Percentiles rank a stretch among this genome's conserved stretches.
Evolutionary conservation across 371 early-diverging fungal genomes (phyloP).

Genomic region (Scutellospora calospora): DNA sequence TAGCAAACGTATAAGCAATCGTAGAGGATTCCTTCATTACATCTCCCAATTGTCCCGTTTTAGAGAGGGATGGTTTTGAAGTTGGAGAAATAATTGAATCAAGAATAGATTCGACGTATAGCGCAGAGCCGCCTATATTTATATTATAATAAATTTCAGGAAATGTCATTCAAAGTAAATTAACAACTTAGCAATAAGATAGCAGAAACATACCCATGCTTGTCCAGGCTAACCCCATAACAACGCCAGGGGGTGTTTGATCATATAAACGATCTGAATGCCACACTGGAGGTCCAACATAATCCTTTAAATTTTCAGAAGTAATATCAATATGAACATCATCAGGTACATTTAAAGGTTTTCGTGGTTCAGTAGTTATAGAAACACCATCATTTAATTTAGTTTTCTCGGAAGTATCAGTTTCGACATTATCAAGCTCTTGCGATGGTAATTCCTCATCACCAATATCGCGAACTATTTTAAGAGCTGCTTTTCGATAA

Average conservation of each 20-base stretch:
- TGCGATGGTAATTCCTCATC: conserved; percentile 54
- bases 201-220: conserved; percentile 73
- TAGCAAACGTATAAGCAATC: conserved; percentile 95
- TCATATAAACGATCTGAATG: conserved; percentile 92
- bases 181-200: not conserved
- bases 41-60: conserved; percentile 96
- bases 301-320: conserved; percentile 82
- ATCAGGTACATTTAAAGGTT: conserved; percentile 63
- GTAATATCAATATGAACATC: conserved; percentile 68
- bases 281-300: conserved; percentile 92
- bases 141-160: not conserved
- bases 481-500: conserved; percentile 94
- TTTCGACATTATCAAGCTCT: conserved; percentile 44
- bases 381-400: conserved; percentile 34
- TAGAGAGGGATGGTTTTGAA: conserved; percentile 72
- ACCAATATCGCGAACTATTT: conserved; percentile 75
- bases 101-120: conserved; percentile 95
- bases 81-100: conserved; percentile 75
- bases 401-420: conserved; percentile 41
- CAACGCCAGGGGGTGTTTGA: conserved; percentile 89
- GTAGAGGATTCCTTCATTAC: conserved; percentile 98
- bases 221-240: conserved; percentile 98
- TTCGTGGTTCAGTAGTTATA: conserved; percentile 48
- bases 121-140: conserved; percentile 82
- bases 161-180: not conserved